These are phyloP conservation scores for Lasiosphaeris hirsuta DNA, from an alignment of 495 filamentous ascomycete genomes.

Conservation along the genomic window DNA sequence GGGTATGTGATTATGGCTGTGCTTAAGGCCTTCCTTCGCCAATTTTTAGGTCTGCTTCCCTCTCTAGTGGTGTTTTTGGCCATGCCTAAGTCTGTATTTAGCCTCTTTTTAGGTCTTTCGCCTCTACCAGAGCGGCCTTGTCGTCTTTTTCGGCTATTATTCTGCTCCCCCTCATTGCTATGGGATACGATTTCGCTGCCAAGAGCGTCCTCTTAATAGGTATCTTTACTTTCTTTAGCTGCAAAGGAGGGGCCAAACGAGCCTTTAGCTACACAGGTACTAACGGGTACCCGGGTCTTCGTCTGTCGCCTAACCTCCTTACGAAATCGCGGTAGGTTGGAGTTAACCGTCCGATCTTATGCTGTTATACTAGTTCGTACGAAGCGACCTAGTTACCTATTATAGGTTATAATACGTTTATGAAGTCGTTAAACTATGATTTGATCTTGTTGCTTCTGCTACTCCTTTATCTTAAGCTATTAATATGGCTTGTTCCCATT, in stretches of 20 bases:
- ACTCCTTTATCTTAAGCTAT: background rate
- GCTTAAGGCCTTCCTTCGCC: background rate
- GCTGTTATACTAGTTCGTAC: too few species aligned
- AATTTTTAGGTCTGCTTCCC: conserved; percentile 1
- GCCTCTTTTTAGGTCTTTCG: conserved; percentile 11
- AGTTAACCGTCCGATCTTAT: background rate
- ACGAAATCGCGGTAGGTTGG: background rate
- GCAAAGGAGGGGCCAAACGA: conserved; percentile 5
- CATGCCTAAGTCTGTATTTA: background rate
- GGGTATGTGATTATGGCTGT: conserved; percentile 7
- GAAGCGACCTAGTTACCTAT: background rate
- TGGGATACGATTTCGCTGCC: background rate
- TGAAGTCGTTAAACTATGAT: background rate
- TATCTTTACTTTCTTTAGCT: background rate
- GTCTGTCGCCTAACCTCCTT: background rate
- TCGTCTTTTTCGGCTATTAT: background rate
- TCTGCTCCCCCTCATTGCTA: conserved; percentile 1
- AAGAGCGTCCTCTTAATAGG: conserved; percentile 3
- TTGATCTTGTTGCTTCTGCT: background rate
- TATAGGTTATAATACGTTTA: background rate
- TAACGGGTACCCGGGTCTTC: background rate
- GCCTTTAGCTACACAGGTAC: background rate
- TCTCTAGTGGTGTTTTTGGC: background rate
- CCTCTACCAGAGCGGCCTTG: background rate
- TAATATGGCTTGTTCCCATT: background rate